Evolutionary conservation across 2,329 filamentous ascomycete species (phyloP).

Genomic region (Beauveria scarabaeidicola): DNA sequence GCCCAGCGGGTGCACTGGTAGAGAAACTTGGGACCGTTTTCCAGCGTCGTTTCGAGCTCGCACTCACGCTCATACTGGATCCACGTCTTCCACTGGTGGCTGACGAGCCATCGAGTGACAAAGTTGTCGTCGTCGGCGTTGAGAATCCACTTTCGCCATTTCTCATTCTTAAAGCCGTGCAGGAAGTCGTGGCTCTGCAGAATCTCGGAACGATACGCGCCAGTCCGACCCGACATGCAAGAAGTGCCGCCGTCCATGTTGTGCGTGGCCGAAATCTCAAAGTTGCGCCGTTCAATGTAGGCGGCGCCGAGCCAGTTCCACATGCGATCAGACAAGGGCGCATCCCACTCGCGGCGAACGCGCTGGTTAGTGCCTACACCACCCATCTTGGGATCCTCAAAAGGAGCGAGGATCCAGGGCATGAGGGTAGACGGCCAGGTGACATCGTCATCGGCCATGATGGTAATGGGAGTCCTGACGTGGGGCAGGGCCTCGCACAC

Average conservation of each 20-base stretch:
- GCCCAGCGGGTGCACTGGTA: constrained; percentile 94
- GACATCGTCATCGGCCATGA: constrained; percentile 94
- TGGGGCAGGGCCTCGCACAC: constrained; percentile 85
- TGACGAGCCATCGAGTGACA: constrained; percentile 91
- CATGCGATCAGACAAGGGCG: constrained; percentile 50
- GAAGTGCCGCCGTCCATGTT: constrained; percentile 94
- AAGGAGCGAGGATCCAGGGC: constrained; percentile 87
- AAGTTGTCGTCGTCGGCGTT: constrained; percentile 99
- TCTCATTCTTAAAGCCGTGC: constrained; percentile 83
- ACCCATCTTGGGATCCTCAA: constrained; percentile 74
- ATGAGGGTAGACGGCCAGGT: constrained; percentile 81
- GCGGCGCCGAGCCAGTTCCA: constrained; percentile 89
- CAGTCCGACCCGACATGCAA: constrained; percentile 90
- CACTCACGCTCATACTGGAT: constrained; percentile 90
- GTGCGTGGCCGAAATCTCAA: constrained; percentile 92
- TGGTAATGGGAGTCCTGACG: constrained; percentile 73
- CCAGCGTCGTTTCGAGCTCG: constrained; percentile 86
- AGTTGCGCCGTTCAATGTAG: constrained; percentile 90
- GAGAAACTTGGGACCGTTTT: constrained; percentile 80
- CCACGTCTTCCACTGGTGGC: constrained; percentile 86
- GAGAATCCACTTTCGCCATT: constrained; percentile 79
- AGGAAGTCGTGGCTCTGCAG: constrained; percentile 79
- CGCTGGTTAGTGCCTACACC: constrained; percentile 90
- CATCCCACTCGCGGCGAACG: constrained; percentile 60
- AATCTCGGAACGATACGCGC: constrained; percentile 84